Evolutionary conservation across 2,329 filamentous ascomycete species (phyloP), one percentile per base, ranked within the genome.

Genomic region (Geosmithia morbida): DNA sequence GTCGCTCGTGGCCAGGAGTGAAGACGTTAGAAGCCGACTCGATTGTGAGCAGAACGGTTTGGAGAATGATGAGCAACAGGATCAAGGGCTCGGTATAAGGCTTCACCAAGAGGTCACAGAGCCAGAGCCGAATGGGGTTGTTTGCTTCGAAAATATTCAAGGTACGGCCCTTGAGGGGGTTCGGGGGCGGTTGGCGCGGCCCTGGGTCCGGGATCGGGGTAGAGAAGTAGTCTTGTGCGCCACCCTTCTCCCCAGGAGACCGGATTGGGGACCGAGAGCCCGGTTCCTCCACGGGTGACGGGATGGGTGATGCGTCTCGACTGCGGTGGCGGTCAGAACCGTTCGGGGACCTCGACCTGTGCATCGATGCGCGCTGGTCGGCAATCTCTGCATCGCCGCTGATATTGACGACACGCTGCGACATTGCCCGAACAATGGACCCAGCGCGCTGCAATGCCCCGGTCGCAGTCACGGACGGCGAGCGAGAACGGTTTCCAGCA

Each of bases 341-440:
- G 49, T 73, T 70, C 26, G 76, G 68, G 55, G 67, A 81, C 54
- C 61, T 77, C 61, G 66, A 83, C 61, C 68, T 81, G 69, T 69
- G 67, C 44, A 78, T 72, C 41, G 78, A 74, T 20, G 81, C 72
- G 46, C 77, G 80, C 51, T 84, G 80, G 60, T 95, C 87, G 16
- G 89, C 72, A 18, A 86, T 68, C 55, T 96, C 87, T 4, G 83
- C 83, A 57, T 97, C 92, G 59, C 94, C 94, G 65, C 88, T 95
- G 56, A 98, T 77, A 59, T 97, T 97, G 58, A 98, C 92, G 48
- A 98, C 89, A 69, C 92, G 87, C 67, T 96, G 89, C 30, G 94
- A 97, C 80, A 98, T 94, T 51, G 79, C 79, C 53, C 84, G 77
- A 64, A 89, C 78, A 55, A 88, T 86, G 8, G 84, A 86, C 43